Evolutionary conservation across 371 early-diverging fungal species (phyloP), one percentile per base, ranked within the genome.

Genomic region (Mucor mucedo): DNA sequence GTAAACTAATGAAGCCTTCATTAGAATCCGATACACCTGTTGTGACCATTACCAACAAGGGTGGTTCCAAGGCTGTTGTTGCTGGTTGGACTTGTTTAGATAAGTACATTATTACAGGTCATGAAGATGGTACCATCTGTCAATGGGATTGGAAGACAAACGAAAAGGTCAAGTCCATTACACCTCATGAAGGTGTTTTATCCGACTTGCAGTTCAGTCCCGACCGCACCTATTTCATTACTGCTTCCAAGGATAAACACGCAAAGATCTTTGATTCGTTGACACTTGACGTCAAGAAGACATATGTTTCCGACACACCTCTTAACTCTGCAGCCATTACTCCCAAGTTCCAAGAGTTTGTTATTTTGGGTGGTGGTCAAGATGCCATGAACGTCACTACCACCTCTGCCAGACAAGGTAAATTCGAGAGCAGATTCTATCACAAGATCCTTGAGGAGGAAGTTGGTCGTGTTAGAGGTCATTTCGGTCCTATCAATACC

Each of bases 401-500:
- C 28, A 98, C 99, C 7, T 87, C 90, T 63, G 92, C 93, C 55
- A 90, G 94, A 72, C 92, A 93, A 75, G 98, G 98, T 77, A 96
- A 98, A 83, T 99, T 99, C 84, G 99, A 99, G 79, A 91, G 94
- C 68, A 88, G 98, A 64, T 98, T 99, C 89, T 99, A 90, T 88
- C 99, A 99, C 87, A 91, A 94, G 74, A 90, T 98, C 49, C 91
- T 96, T 64, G 94, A 95, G 65, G 95, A 97, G 72, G 98, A 99
- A 79, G 91, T 99, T 47, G 99, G 99, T 42, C 92, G 97, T 66
- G 95, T 96, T 54, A 95, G 92, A 82, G 98, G 99, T 45, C 99
- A 99, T 75, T 99, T 99, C 82, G 99, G 99, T 71, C 99, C 99
- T 59, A 98, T 99, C 83, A 99, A 99, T 85, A 97, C 99, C 14